Percentiles rank a stretch among this genome's conserved stretches.
These are phyloP conservation scores for Fraxinus dipetala DNA, from an alignment of 305 asterid genomes.

Conservation along the genomic window DNA sequence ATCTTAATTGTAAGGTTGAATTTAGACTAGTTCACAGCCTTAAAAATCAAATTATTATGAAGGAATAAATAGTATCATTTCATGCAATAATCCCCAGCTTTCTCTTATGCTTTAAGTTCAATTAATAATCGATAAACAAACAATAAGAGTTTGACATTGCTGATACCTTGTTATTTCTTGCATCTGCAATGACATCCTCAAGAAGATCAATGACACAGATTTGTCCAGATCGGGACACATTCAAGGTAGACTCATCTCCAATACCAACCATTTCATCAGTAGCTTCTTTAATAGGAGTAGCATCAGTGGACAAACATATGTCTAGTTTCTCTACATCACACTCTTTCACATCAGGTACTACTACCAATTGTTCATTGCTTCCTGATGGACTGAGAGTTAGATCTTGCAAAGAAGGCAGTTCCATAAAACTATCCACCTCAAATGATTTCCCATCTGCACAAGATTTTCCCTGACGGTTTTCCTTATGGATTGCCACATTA, in stretches of 20 bases:
- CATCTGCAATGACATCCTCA: constrained; percentile 58
- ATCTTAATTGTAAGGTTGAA: not conserved
- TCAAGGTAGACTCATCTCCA: constrained; percentile 36
- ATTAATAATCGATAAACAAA: not conserved
- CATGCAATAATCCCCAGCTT: not conserved
- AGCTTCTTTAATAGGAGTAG: constrained; percentile 28
- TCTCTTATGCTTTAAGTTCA: not conserved
- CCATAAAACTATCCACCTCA: not conserved
- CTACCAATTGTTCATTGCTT: constrained; percentile 27
- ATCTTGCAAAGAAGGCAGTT: not conserved
- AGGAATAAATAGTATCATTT: not conserved
- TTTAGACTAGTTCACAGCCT: not conserved
- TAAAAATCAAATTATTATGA: not conserved
- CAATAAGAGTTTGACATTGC: constrained; percentile 4
- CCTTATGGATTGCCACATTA: constrained; percentile 14
- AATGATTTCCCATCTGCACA: not conserved
- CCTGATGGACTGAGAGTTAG: not conserved
- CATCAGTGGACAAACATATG: constrained; percentile 20
- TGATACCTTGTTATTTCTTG: constrained; percentile 72
- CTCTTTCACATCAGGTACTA: constrained; percentile 22
- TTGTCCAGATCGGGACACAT: constrained; percentile 55
- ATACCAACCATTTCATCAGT: constrained; percentile 25
- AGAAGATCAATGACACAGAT: constrained; percentile 46
- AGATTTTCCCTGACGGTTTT: not conserved
- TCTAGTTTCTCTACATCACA: constrained; percentile 29